Evolutionary conservation across 345 rosid species (phyloP).

Genomic region (Euphorbia lathyris): DNA sequence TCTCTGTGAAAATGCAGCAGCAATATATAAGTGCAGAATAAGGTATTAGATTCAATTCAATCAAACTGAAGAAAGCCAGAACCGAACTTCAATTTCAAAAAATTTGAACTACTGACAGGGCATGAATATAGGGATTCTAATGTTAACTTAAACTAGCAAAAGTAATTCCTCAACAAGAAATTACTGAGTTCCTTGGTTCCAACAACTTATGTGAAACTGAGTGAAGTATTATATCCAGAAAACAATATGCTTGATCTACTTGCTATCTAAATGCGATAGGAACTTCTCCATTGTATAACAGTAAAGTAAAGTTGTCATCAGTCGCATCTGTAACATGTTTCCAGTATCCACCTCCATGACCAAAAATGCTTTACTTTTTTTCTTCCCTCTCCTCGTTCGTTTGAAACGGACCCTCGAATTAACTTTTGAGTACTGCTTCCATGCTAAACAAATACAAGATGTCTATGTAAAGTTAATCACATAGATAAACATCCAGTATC

Average conservation of each 20-base stretch:
- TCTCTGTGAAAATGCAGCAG: slow-evolving; percentile 1
- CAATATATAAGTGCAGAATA: neutral
- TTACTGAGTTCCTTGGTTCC: neutral
- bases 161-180: neutral
- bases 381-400: neutral
- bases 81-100: neutral
- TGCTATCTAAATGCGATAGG: neutral
- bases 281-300: neutral
- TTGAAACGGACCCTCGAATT: neutral
- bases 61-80: neutral
- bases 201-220: neutral
- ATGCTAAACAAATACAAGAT: neutral
- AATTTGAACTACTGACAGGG: neutral
- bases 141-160: neutral
- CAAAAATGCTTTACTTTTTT: neutral
- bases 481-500: neutral
- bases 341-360: neutral
- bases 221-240: neutral
- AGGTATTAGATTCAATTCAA: neutral
- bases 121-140: neutral
- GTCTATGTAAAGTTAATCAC: neutral
- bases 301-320: neutral
- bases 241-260: neutral
- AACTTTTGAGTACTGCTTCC: neutral
- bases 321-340: slow-evolving; percentile 5